Evolutionary conservation across 148 eudicot genomes (phyloP), one percentile per base, ranked within the genome.

Genomic region (Diospyros lotus): DNA sequence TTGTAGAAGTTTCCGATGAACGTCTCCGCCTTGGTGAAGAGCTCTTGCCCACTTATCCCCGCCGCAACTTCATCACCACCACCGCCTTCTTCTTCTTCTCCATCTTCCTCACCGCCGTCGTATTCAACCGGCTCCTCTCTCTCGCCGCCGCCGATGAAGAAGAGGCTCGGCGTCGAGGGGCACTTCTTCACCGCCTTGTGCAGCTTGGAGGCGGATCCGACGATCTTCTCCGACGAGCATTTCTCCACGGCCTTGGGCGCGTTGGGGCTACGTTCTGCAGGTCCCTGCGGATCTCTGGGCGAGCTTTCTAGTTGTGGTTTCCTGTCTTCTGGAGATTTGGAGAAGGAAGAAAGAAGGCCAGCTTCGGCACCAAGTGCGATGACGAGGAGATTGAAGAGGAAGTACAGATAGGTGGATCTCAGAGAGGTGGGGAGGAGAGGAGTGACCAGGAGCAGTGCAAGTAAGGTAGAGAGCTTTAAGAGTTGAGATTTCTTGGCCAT

Each of bases 1-100:
- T 73, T 83, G 63, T 87, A 82, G 68, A 86, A 89, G 41, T 89
- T 78, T 6, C 85, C 87, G 77, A 89, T 89, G 58, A 89, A 89
- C 58, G 66, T 76, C 82, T 89, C 93, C 0, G 93, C 87, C 73
- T 86, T 86, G 2, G 73, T 78, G 59, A 79, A 86, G 65, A 89
- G 74, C 64, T 89, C 88, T 58, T 85, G 79, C 64, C 77, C 82
- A 14, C 83, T 77, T 1, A 73, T 41, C 4, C 45, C 89, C 42
- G 44, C 81, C 7, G 39, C 62, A 9, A 64, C 77, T 12, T 79
- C 60, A 13, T 64, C 28, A 28, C 28, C 28, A 28, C 28, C 28
- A 28, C 28, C 28, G 15, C 42, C 69, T n/a, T 53, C 77, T 9
- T 75, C 13, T 17, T 75, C 73, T 46, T 79, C 73, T 3, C 42